phyloP scores from a whole-genome alignment of 345 rosid genomes.

The Rhizophora apiculata region DNA sequence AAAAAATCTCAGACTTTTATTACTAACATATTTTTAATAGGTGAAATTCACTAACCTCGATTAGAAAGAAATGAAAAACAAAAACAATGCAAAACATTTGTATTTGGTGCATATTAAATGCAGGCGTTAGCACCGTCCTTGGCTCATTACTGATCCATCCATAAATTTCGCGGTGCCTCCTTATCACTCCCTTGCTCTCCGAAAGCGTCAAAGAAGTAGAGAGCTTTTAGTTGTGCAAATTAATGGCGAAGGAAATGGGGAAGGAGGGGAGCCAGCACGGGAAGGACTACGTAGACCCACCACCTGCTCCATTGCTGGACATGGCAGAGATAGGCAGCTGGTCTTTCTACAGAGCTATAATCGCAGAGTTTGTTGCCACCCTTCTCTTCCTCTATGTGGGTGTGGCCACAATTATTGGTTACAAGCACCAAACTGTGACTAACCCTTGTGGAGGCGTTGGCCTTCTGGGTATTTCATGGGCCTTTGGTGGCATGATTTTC shows the following conservation, averaged over 20 bases:
- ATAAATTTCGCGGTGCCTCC: too few relatives aligned
- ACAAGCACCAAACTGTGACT: neutral
- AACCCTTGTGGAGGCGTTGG: constrained; percentile 5
- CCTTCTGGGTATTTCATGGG: constrained; percentile 2
- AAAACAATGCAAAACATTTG: too few relatives aligned
- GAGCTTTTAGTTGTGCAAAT: neutral
- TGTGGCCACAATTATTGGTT: neutral
- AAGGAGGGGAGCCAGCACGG: neutral
- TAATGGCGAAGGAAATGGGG: neutral
- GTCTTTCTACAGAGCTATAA: constrained; percentile 13
- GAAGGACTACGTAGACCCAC: constrained; percentile 11
- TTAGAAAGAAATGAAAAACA: too few relatives aligned
- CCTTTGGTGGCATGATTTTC: constrained; percentile 14
- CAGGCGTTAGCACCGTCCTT: too few relatives aligned
- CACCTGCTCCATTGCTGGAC: constrained; percentile 13
- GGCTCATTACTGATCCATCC: too few relatives aligned
- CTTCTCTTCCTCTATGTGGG: constrained; percentile 2
- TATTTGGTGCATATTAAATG: too few relatives aligned
- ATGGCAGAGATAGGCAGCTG: neutral
- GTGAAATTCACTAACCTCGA: too few relatives aligned
- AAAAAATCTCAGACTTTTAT: too few relatives aligned
- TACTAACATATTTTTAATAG: too few relatives aligned
- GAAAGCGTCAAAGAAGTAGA: too few relatives aligned
- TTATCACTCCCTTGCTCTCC: too few relatives aligned
- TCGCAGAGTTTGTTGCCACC: constrained; percentile 12